Base-by-base conservation (phyloP, 345 rosid species). In the Gossypium turneri region DNA sequence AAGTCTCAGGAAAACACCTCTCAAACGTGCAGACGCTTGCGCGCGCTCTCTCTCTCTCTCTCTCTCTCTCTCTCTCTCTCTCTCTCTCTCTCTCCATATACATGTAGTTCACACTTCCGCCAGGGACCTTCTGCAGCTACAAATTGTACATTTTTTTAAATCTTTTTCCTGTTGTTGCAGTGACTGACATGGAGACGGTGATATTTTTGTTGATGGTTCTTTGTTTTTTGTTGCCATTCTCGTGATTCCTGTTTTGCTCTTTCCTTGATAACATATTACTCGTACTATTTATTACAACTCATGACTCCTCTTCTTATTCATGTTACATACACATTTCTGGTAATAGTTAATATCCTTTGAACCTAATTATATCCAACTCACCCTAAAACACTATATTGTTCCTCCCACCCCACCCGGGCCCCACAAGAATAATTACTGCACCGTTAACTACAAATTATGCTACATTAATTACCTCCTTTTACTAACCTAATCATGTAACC, bases 151-250 rank as follows among this genome's bases (percentile, higher is more conserved):
- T 38, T 22, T 76, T 61, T 63, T 20, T 56, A 4, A 34, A 34
- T 34, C 6, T 73, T 79, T 13, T 10, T 20, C 12, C 19, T 11
- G 2, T 24, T 24, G 62, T 22, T 58, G 81, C 87, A 84, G 87
- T 79, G 85, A 79, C 90, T 85, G 88, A 88, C 90, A 84, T 76
- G 87, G 86, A 77, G 62, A 78, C 79, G 82, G 85, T 78, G 75
- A 2, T 45, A 74, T 63, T 78, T 72, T 72, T 74, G 64, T n/a
- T 70, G 74, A 70, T 27, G 73, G 58, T 67, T 67, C 76, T 76
- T 13, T 67, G 57, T 13, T 48, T 59, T 24, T 59, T 24, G 12
- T 48, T 79, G 80, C 82, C 77, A 73, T 82, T 82, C 88, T 86
- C 92, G 90, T 88, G 88, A 86, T 79, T 70, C 87, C 61, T 83